Evolutionary conservation across 179 eudicot species (phyloP), one percentile per base, ranked within the genome.

Genomic region (Silene noctiflora): DNA sequence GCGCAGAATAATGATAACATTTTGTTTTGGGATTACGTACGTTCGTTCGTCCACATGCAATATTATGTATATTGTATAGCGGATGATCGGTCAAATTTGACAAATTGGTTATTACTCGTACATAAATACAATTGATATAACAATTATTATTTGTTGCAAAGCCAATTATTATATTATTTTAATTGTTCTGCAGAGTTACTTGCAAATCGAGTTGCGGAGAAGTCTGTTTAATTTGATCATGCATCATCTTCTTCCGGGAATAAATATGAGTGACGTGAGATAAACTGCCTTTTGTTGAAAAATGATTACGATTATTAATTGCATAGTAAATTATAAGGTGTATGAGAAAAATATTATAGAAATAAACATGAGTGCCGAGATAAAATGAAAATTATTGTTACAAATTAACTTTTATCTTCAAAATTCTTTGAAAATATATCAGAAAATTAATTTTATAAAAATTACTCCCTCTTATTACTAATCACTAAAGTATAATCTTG

Each of bases 1-100:
- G 73, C 51, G 55, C 59, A 64, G 69, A 76, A 83, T 77, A 70
- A 79, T 84, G 69, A 84, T 79, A 72, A 70, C 77, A 75, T 68
- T 67, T 71, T 74, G 81, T 60, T 79, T 75, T 71, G 61, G 22
- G 39, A 35, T 71, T 71, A 71, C 74, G 74, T 71, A 71, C 62
- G 22, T 51, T 10, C 21, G 21, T 71, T 51, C 62, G 33, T 71
- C 74, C 74, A 71, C 74, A 71, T 71, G 74, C 74, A 71, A 71
- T 51, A 51, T 25, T 51, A 51, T 70, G 55, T 68, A 76, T 56
- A 21, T 25, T 70, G 55, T 68, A 76, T 56, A 21, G 39, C 35
- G 13, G 1, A 33, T 69, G 11, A 58, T 24, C 39, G 5, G 22
- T 33, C 25, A 44, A 35, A 39, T 63, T n/a, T 22, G 9, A 51